A percentile compares a stretch with the other conserved stretches of the same genome.
These are phyloP conservation scores for Arabidopsis suecica DNA, from an alignment of 345 rosid species.

Conservation along the genomic window DNA sequence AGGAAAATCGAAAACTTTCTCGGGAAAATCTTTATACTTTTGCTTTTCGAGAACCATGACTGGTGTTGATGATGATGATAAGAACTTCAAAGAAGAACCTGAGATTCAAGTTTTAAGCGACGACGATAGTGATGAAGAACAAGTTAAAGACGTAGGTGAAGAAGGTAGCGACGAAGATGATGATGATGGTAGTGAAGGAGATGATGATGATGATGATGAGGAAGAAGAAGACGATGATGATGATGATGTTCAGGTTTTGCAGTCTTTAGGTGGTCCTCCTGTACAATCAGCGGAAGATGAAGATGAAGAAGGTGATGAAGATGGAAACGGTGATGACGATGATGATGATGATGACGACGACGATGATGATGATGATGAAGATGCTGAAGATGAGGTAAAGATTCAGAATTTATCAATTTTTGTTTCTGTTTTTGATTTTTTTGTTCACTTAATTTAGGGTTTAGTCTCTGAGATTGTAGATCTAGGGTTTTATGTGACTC, in stretches of 20 bases:
- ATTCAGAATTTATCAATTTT: neutral
- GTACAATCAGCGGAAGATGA: constrained; percentile 60
- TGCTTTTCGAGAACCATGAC: constrained; percentile 46
- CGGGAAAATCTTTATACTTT: constrained; percentile 24
- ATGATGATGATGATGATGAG: constrained; percentile 39
- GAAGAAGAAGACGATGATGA: constrained; percentile 54
- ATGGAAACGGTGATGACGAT: constrained; percentile 57
- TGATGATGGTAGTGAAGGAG: constrained; percentile 54
- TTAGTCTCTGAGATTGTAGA: constrained; percentile 9
- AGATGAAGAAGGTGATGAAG: constrained; percentile 62
- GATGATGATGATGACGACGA: constrained; percentile 58
- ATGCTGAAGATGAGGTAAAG: constrained; percentile 56
- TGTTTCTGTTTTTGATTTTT: neutral
- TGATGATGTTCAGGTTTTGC: constrained; percentile 63
- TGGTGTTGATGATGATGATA: constrained; percentile 53
- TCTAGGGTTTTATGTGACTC: constrained; percentile 18
- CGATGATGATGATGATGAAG: constrained; percentile 57
- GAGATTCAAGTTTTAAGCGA: constrained; percentile 44
- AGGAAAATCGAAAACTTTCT: constrained; percentile 22
- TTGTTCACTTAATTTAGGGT: constrained; percentile 5
- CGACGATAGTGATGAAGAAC: constrained; percentile 47
- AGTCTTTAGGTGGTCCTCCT: constrained; percentile 62
- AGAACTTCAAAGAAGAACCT: constrained; percentile 49
- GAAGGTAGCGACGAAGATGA: constrained; percentile 52
- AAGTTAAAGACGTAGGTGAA: constrained; percentile 50